phyloP scores from a whole-genome alignment of 2,329 filamentous ascomycete species.

The Penicillium sp. region DNA sequence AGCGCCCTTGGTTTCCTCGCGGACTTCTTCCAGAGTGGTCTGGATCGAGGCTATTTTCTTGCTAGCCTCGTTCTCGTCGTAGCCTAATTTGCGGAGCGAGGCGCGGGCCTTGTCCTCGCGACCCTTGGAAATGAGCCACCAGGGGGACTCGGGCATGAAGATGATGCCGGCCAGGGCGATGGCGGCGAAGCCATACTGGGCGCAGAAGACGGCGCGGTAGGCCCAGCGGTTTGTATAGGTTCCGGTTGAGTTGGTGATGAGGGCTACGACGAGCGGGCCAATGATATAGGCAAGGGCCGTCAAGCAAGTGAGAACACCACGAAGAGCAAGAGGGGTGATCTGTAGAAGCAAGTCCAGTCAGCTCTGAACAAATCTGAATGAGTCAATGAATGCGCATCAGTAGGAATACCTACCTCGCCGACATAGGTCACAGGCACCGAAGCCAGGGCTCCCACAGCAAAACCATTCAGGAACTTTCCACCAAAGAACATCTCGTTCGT shows the following conservation, averaged over 20 bases:
- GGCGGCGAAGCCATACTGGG: slow-evolving; percentile 48
- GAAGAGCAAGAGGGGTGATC: slow-evolving; percentile 45
- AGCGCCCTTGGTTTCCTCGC: slow-evolving; percentile 40
- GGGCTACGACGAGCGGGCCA: slow-evolving; percentile 46
- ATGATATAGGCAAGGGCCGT: slow-evolving; percentile 48
- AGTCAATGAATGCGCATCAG: background rate
- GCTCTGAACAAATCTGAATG: background rate
- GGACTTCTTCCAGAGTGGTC: slow-evolving; percentile 18
- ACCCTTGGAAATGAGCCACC: slow-evolving; percentile 19
- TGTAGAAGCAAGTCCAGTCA: slow-evolving; percentile 15
- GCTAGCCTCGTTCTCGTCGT: slow-evolving; percentile 9
- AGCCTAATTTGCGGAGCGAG: slow-evolving; percentile 17
- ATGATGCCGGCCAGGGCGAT: slow-evolving; percentile 34
- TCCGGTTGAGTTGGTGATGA: slow-evolving; percentile 45
- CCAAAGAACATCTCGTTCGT: slow-evolving; percentile 48
- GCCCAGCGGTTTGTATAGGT: slow-evolving; percentile 46
- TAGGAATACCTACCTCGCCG: slow-evolving; percentile 22
- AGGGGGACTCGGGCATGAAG: slow-evolving; percentile 23
- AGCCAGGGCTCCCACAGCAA: slow-evolving; percentile 45
- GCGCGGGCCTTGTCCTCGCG: slow-evolving; percentile 8
- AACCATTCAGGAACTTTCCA: slow-evolving; percentile 51
- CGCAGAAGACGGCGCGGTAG: slow-evolving; percentile 47
- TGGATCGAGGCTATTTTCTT: slow-evolving; percentile 18
- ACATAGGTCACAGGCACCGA: slow-evolving; percentile 47
- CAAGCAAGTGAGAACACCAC: slow-evolving; percentile 42